Evolutionary conservation across 2,329 filamentous ascomycete genomes (phyloP).

Genomic region (Pleoardoris graminearum): DNA sequence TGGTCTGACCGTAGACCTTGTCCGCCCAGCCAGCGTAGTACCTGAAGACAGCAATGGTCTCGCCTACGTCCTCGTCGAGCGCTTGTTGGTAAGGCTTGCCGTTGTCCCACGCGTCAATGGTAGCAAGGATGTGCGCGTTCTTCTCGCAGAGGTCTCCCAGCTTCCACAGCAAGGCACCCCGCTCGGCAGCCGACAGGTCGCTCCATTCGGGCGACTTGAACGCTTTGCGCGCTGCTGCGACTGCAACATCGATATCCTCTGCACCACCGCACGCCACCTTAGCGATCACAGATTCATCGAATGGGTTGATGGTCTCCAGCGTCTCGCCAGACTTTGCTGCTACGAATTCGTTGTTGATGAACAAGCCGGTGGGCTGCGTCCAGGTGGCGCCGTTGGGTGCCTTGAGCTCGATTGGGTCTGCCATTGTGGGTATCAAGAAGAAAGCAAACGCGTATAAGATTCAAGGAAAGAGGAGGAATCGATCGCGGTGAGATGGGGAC

Average conservation of each 20-base stretch:
- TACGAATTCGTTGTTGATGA: conserved; percentile 6
- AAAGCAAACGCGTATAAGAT: background rate
- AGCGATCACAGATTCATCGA: conserved; percentile 25
- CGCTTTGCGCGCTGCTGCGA: conserved; percentile 31
- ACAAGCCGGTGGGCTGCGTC: conserved; percentile 29
- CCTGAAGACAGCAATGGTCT: conserved; percentile 49
- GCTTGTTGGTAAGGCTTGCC: conserved; percentile 70
- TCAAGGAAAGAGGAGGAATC: background rate
- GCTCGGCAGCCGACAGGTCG: conserved; percentile 8
- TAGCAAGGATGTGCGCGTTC: conserved; percentile 17
- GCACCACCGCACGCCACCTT: conserved; percentile 34
- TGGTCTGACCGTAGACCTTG: conserved; percentile 73
- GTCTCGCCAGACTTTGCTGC: conserved; percentile 5
- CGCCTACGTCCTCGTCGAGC: conserved; percentile 61
- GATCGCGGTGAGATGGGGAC: background rate
- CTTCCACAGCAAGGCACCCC: conserved; percentile 20
- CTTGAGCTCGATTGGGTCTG: conserved; percentile 35
- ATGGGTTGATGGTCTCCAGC: conserved; percentile 6
- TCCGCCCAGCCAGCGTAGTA: conserved; percentile 78
- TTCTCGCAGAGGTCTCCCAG: conserved; percentile 23
- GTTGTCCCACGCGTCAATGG: conserved; percentile 65
- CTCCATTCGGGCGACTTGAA: conserved; percentile 20
- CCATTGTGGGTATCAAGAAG: background rate
- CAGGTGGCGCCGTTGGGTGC: conserved; percentile 46
- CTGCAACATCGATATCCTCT: conserved; percentile 36